phyloP scores from a whole-genome alignment of 352 stramenopile genomes.

The Pythium volutum region DNA sequence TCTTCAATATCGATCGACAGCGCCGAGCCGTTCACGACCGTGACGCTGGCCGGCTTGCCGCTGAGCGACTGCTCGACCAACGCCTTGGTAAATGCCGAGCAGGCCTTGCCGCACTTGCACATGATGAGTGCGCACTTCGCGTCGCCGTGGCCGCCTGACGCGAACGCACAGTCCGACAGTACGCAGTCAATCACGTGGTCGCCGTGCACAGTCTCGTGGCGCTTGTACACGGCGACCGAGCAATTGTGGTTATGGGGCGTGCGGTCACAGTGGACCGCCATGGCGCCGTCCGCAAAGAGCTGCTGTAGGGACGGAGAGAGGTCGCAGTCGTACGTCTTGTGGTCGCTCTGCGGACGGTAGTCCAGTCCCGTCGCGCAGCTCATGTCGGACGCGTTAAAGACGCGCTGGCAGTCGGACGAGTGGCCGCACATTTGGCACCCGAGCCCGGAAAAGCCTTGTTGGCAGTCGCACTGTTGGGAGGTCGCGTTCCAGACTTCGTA shows the following conservation, averaged over 20 bases:
- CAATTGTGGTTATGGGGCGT: slow-evolving; percentile 46
- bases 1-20: slow-evolving; percentile 67
- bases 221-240: slow-evolving; percentile 66
- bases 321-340: slow-evolving; percentile 71
- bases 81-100: slow-evolving; percentile 56
- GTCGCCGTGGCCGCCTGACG: slow-evolving; percentile 32
- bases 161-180: slow-evolving; percentile 51
- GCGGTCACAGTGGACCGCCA: slow-evolving; percentile 63
- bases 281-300: slow-evolving; percentile 60
- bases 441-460: slow-evolving; percentile 52
- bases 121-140: slow-evolving; percentile 46
- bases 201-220: slow-evolving; percentile 36
- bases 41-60: slow-evolving; percentile 61
- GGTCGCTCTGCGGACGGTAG: slow-evolving; percentile 40
- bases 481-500: slow-evolving; percentile 57
- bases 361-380: slow-evolving; percentile 46
- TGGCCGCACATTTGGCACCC: slow-evolving; percentile 60
- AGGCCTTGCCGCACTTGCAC: slow-evolving; percentile 64
- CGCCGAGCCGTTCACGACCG: slow-evolving; percentile 38
- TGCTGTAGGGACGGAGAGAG: slow-evolving; percentile 51
- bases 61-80: slow-evolving; percentile 65
- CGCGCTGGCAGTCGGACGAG: slow-evolving; percentile 30
- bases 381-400: slow-evolving; percentile 28
- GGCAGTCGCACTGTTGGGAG: slow-evolving; percentile 53
- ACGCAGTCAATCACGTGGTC: slow-evolving; percentile 73